Percentiles rank a stretch among this genome's conserved stretches.
Evolutionary conservation across 78 protist genomes (phyloP).

Genomic region (Protostelium mycophagum): DNA sequence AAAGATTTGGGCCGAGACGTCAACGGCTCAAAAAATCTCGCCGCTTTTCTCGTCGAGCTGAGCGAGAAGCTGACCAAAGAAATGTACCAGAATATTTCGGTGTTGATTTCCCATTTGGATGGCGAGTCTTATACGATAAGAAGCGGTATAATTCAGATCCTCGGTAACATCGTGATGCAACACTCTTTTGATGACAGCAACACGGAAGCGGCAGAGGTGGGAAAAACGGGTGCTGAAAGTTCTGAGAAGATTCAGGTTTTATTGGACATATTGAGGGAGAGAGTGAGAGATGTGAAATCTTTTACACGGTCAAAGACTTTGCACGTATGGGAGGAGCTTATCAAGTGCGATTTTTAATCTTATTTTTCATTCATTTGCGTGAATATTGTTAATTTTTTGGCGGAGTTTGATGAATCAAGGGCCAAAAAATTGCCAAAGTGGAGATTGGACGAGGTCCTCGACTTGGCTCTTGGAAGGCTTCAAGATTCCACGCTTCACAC

Average conservation of each 20-base stretch:
- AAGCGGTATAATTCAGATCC: slow-evolving; percentile 33
- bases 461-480: slow-evolving; percentile 17
- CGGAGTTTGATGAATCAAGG: background rate
- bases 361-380: too few species aligned
- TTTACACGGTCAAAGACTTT: slow-evolving; percentile 22
- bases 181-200: background rate
- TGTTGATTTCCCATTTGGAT: slow-evolving; percentile 6
- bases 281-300: slow-evolving; percentile 15
- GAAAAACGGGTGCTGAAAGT: background rate
- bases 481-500: slow-evolving; percentile 18
- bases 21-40: background rate
- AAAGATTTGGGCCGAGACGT: background rate
- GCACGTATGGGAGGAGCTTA: slow-evolving; percentile 2
- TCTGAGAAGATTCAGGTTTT: background rate
- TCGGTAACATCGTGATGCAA: slow-evolving; percentile 13
- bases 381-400: too few species aligned
- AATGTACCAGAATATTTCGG: background rate
- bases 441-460: background rate
- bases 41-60: background rate
- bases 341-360: background rate
- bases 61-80: background rate
- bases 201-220: background rate
- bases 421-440: background rate
- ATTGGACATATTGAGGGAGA: slow-evolving; percentile 11
- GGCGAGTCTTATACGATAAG: slow-evolving; percentile 37